Evolutionary conservation across 306 rosid species (phyloP).

Genomic region (Sindora glabra): DNA sequence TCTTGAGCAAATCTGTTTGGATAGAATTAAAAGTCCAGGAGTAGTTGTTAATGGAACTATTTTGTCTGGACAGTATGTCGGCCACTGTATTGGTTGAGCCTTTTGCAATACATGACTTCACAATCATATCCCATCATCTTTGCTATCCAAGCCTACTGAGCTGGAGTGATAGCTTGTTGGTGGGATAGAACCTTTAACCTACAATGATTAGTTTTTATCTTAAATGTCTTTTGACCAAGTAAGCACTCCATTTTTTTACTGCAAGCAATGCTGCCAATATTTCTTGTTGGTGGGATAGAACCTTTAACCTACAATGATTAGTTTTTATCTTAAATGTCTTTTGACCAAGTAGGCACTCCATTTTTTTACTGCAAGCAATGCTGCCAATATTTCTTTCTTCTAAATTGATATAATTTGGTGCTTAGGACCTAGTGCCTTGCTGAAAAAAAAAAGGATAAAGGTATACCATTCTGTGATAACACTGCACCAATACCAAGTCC

Average conservation of each 20-base stretch:
- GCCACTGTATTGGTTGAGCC: background rate
- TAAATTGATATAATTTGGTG: too few relatives aligned
- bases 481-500: too few relatives aligned
- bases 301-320: background rate
- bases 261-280: background rate
- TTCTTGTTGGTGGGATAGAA: background rate
- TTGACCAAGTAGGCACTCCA: background rate
- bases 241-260: background rate
- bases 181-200: background rate
- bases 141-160: background rate
- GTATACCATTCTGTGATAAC: too few relatives aligned
- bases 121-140: background rate
- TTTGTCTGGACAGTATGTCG: background rate
- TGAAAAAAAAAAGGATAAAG: too few relatives aligned
- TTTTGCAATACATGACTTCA: background rate
- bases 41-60: background rate
- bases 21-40: background rate
- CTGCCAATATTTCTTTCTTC: background rate
- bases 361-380: background rate
- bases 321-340: background rate
- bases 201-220: background rate
- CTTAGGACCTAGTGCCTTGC: too few relatives aligned
- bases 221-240: background rate
- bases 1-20: background rate
- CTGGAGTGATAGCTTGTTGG: background rate